Percentiles rank a stretch among this genome's conserved stretches.
Evolutionary conservation across 1,284 basidiomycete species (phyloP).

Genomic region (Cutaneotrichosporon mucoides): DNA sequence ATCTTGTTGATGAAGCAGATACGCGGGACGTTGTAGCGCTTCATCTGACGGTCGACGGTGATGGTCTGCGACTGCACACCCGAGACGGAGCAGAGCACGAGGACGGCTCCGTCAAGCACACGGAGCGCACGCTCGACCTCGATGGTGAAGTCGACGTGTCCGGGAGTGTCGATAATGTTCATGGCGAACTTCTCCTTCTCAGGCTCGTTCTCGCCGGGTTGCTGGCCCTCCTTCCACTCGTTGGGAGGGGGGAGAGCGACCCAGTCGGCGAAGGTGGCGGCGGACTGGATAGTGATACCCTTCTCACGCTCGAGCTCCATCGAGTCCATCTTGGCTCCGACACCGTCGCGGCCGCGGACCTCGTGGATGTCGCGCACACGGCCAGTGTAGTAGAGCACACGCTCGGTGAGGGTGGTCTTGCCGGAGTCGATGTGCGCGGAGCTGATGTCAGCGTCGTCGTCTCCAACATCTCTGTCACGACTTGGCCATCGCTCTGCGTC

Average conservation of each 20-base stretch:
- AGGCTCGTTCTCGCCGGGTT: constrained; percentile 49
- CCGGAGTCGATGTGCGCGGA: constrained; percentile 96
- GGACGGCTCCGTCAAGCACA: constrained; percentile 92
- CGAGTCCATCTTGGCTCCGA: constrained; percentile 99
- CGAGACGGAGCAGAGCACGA: constrained; percentile 94
- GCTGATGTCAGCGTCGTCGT: constrained; percentile 20
- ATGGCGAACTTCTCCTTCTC: constrained; percentile 80
- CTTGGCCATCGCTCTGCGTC: no score
- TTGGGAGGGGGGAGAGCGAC: constrained; percentile 57
- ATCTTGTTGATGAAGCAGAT: constrained; percentile 99
- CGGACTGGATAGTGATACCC: constrained; percentile 98
- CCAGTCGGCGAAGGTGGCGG: constrained; percentile 99
- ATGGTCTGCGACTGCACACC: constrained; percentile 99
- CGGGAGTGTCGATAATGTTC: constrained; percentile 99
- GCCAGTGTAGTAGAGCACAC: constrained; percentile 90
- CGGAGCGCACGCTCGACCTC: constrained; percentile 96
- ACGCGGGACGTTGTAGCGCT: constrained; percentile 89
- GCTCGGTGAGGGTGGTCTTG: constrained; percentile 98
- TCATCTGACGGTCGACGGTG: constrained; percentile 98
- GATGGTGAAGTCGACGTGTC: constrained; percentile 99
- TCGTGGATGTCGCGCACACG: constrained; percentile 96
- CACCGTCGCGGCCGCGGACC: constrained; percentile 89
- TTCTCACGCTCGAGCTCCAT: constrained; percentile 99
- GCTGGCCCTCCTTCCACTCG: constrained; percentile 43
- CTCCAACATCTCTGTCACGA: neutral